Evolutionary conservation across 179 eudicot genomes (phyloP).

Genomic region (Pouteria campechiana): DNA sequence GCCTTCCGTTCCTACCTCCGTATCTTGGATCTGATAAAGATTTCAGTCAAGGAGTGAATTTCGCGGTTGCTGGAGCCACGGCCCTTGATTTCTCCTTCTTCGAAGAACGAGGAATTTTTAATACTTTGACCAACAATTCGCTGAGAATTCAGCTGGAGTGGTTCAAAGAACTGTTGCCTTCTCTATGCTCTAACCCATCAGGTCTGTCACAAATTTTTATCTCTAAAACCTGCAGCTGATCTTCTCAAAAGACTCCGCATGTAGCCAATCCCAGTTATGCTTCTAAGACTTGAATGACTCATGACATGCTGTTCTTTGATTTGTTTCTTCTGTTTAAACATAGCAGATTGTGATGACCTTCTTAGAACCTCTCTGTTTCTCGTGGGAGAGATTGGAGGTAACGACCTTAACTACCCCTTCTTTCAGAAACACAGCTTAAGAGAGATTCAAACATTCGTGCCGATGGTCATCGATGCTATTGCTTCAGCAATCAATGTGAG

Average conservation of each 20-base stretch:
- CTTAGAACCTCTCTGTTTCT: slow-evolving; percentile 47
- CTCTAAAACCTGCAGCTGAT: too few relatives aligned
- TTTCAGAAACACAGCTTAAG: slow-evolving; percentile 27
- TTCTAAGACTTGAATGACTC: background rate
- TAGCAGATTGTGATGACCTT: slow-evolving; percentile 35
- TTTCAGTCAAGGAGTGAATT: slow-evolving; percentile 22
- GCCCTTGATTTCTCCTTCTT: slow-evolving; percentile 17
- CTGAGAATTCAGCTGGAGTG: slow-evolving; percentile 19
- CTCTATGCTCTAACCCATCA: slow-evolving; percentile 9
- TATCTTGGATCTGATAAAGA: slow-evolving; percentile 18
- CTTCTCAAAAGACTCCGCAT: background rate
- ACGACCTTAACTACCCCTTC: slow-evolving; percentile 51
- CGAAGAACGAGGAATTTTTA: slow-evolving; percentile 13
- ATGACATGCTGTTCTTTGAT: too few relatives aligned
- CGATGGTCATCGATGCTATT: slow-evolving; percentile 37
- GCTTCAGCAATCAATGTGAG: slow-evolving; percentile 37
- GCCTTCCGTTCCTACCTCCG: slow-evolving; percentile 25
- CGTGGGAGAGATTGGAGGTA: slow-evolving; percentile 80
- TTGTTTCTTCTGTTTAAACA: too few relatives aligned
- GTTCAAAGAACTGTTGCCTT: slow-evolving; percentile 24
- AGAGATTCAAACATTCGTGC: slow-evolving; percentile 28
- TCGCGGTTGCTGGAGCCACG: slow-evolving; percentile 34
- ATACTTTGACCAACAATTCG: slow-evolving; percentile 10
- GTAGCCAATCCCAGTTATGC: background rate
- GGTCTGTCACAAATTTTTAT: too few relatives aligned